Evolutionary conservation across 306 rosid genomes (phyloP).

Genomic region (Purshia tridentata): DNA sequence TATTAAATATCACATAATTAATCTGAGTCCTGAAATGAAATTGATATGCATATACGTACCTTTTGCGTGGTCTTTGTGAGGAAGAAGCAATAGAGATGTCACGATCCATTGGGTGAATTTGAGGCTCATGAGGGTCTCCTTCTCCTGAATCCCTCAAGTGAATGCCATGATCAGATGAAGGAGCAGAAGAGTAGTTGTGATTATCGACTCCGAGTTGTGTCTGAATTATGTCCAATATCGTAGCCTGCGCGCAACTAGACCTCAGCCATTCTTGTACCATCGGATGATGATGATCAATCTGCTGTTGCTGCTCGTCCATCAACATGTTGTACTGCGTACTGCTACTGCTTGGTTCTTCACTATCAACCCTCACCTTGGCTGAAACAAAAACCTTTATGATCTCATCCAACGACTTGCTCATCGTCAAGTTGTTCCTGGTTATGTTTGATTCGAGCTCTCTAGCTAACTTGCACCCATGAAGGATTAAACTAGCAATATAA

Average conservation of each 20-base stretch:
- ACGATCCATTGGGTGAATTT: conserved; percentile 20
- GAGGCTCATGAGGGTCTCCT: neutral
- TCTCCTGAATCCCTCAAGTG: neutral
- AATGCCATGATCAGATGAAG: neutral
- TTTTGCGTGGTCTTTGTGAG: conserved; percentile 42
- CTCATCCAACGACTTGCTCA: no score
- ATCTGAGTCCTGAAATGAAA: neutral
- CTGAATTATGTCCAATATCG: conserved; percentile 18
- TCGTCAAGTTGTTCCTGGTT: conserved; percentile 25
- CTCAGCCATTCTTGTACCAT: conserved; percentile 36
- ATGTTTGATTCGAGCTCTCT: conserved; percentile 42
- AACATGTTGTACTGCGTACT: neutral
- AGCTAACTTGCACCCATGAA: conserved; percentile 43
- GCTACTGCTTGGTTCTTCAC: neutral
- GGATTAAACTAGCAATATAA: conserved; percentile 24
- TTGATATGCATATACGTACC: conserved; percentile 33
- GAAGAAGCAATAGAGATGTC: conserved; percentile 17
- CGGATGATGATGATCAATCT: conserved; percentile 15
- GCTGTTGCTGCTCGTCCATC: conserved; percentile 31
- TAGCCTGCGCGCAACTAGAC: conserved; percentile 11
- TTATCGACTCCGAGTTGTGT: conserved; percentile 21
- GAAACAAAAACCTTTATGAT: conserved; percentile 29
- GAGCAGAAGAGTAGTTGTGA: neutral
- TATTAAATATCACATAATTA: neutral
- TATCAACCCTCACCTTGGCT: conserved; percentile 30